Evolutionary conservation across 2,329 filamentous ascomycete species (phyloP).

Genomic region (Claviceps sp.): DNA sequence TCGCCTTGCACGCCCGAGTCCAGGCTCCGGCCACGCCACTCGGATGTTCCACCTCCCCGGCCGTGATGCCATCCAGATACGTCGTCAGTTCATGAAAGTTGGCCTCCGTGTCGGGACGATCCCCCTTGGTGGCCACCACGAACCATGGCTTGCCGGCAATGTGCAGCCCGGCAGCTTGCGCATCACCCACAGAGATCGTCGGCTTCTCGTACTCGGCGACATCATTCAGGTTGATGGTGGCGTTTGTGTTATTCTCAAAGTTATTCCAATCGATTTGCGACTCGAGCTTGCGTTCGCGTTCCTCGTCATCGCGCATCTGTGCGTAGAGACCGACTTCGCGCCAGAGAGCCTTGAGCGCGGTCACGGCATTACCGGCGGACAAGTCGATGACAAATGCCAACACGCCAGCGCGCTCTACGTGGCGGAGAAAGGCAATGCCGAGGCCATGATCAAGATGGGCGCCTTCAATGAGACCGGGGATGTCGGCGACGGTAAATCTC

Average conservation of each 20-base stretch:
- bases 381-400: constrained; percentile 91
- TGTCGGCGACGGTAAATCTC: constrained; percentile 87
- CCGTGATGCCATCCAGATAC: constrained; percentile 57
- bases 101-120: constrained; percentile 62
- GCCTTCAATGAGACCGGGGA: constrained; percentile 83
- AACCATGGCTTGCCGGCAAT: constrained; percentile 97
- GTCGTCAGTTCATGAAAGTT: constrained; percentile 58
- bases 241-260: constrained; percentile 33
- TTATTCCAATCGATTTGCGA: constrained; percentile 40
- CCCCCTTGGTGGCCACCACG: constrained; percentile 86
- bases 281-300: constrained; percentile 50
- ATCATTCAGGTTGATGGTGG: constrained; percentile 15
- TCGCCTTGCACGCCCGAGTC: constrained; percentile 50
- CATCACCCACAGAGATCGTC: neutral
- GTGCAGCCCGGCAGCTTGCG: constrained; percentile 33
- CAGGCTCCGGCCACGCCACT: constrained; percentile 47
- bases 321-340: constrained; percentile 80
- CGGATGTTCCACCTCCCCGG: constrained; percentile 55
- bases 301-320: constrained; percentile 60
- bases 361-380: constrained; percentile 62
- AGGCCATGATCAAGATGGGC: constrained; percentile 87
- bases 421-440: constrained; percentile 80
- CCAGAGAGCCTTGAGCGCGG: constrained; percentile 73
- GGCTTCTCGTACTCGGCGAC: constrained; percentile 9
- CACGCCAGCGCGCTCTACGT: constrained; percentile 86